Base-by-base conservation (phyloP, 2,329 filamentous ascomycete species). In the Nigrospora sphaerica region DNA sequence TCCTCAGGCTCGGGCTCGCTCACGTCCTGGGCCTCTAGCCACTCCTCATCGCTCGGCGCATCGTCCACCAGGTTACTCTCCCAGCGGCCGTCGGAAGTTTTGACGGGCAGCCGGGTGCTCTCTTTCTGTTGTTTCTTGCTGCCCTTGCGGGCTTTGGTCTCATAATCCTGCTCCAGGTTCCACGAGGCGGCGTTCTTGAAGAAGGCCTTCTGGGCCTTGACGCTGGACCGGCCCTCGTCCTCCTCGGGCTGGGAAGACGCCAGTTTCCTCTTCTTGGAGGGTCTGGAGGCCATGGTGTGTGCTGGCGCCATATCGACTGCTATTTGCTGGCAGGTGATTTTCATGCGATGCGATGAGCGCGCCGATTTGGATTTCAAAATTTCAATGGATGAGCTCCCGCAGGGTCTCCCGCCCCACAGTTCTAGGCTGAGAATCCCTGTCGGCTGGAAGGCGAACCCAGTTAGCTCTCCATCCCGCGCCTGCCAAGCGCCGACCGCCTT, bases 161-260 rank as follows among this genome's bases (percentile, higher is more conserved):
- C 90, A 72, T 96, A 97, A 64, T 88, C 85, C 62, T 95, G 86
- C 70, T 95, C 93, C 42, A 95, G 77, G 60, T 95, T 83, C 90
- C 92, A 97, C 66, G 82, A 84, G 49, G 87, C 76, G 6, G 86
- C 88, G 58, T 80, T 84, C 57, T 80, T 80, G 69, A 88, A 78
- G 64, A 91, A 90, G 45, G 78, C 76, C 54, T 78, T 78, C 48
- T 80, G 75, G n/a, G 72, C 65, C 45, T 68, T 72, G 28, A 58
- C 49, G 31, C 52, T 54, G 45, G 62, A 54, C 44, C 57, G 47
- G 54, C 60, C 45, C 12, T 60, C 58, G 39, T 75, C 72, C 39
- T 73, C 73, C 38, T 75, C 71, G 2, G 69, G 67, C 31, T 65
- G 66, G 17, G 72, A 67, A 32, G 80, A 78, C 41, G 72, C 77